Base-by-base conservation (phyloP, 1,284 basidiomycete species). In the Pyrrhoderma noxium region DNA sequence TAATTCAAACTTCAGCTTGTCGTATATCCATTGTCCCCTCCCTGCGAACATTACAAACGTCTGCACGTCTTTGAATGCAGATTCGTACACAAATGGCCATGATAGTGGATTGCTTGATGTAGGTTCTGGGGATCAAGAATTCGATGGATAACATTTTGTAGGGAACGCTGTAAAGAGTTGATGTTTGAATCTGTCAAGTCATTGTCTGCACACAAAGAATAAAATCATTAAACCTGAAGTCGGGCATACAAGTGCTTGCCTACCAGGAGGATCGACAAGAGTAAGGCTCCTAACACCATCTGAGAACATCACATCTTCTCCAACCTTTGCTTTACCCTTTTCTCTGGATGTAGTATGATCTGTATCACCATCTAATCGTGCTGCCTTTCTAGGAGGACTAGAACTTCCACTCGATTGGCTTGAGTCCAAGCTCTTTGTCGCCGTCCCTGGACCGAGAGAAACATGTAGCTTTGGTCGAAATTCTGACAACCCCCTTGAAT, bases 21-120 rank as follows among this genome's bases (percentile, higher is more conserved):
- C 54, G 21, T 52, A 52, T 3, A 56, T 16, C 54, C 54, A 56
- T 39, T 52, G 50, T 3, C 54, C 54, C 31, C 41, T 56, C 18
- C 51, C 51, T 2, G 46, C 47, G 25, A 52, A 19, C 9, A 56
- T 19, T 9, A 56, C 54, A 2, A 49, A 21, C 5, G 45, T 49
- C 5, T 45, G 46, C 13, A 47, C 45, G 11, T 42, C 50, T 8
- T 52, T 34, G 46, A 49, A 56, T 8, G 49, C 23, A 22, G 43
- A 39, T 40, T 48, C 53, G 25, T 51, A 22, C 5, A 51, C 23
- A 19, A 48, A 56, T 13, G 40, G 8, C 22, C 16, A 14, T 7
- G 37, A 11, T 36, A 23, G 36, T 13, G 40, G 38, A 11, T 25
- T 23, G 8, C 16, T 19, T 1, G 36, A 39, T 21, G 19, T 22